Conservation (phyloP, 176 grass and related monocot genomes). For the Ampelocalamus luodianensis region DNA sequence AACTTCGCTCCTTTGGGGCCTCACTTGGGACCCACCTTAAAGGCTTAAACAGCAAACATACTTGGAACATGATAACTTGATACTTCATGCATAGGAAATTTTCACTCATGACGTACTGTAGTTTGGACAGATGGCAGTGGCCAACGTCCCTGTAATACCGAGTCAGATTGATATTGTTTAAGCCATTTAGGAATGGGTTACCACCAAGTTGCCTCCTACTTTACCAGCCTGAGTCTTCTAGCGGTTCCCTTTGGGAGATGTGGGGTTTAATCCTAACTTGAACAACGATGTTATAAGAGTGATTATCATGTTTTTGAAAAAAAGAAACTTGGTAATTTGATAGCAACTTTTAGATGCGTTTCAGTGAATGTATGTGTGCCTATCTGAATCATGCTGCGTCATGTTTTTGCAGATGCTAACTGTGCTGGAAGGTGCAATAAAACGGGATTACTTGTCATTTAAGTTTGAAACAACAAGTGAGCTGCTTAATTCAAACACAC, state of each 20-base stretch:
- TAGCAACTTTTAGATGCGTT: not conserved
- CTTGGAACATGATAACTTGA: not conserved
- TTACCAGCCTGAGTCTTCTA: not conserved
- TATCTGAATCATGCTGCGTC: conserved; percentile 19
- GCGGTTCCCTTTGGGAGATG: not conserved
- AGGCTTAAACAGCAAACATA: not conserved
- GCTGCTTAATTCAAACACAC: conserved; percentile 57
- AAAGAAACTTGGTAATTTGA: not conserved
- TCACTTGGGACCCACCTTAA: not conserved
- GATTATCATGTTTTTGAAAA: conserved; percentile 18
- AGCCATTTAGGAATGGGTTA: not conserved
- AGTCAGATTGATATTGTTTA: not conserved
- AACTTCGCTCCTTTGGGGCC: not conserved
- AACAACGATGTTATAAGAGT: not conserved
- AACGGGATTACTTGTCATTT: conserved; percentile 70
- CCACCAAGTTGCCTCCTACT: not conserved
- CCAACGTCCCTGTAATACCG: not conserved
- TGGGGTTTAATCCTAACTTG: not conserved
- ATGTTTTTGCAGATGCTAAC: conserved; percentile 69
- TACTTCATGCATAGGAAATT: not conserved
- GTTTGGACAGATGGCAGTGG: not conserved
- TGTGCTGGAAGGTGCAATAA: conserved; percentile 80
- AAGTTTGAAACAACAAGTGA: conserved; percentile 81
- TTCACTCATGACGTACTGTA: conserved; percentile 1
- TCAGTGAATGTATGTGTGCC: not conserved